These are phyloP conservation scores for apple (Malus domestica) DNA, from an alignment of 306 rosid species.

Conservation along the genomic window ASM211411v1 NC_041799.1:42239001-42239500, in stretches of 20 bases:
- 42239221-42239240: slow-evolving; percentile 7
- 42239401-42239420: slow-evolving; percentile 8
- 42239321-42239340: slow-evolving; percentile 42
- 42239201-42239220: slow-evolving; percentile 14
- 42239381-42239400: neutral
- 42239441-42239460: slow-evolving; percentile 20
- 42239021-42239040: neutral
- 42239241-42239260: slow-evolving; percentile 18
- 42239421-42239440: slow-evolving; percentile 11
- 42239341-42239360: neutral
- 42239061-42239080: slow-evolving; percentile 62
- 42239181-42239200: slow-evolving; percentile 1
- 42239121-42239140: slow-evolving; percentile 98
- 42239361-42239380: neutral
- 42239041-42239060: slow-evolving; percentile 2
- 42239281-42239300: slow-evolving; percentile 84
- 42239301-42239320: slow-evolving; percentile 80
- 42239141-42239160: slow-evolving; percentile 92
- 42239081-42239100: slow-evolving; percentile 89
- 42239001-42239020: neutral
- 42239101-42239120: slow-evolving; percentile 97
- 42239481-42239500: slow-evolving; percentile 66
- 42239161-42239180: slow-evolving; percentile 35
- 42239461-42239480: slow-evolving; percentile 91
- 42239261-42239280: slow-evolving; percentile 87